Base-by-base conservation (phyloP, 768 basidiomycete species). In the Naganishia onofrii region DNA sequence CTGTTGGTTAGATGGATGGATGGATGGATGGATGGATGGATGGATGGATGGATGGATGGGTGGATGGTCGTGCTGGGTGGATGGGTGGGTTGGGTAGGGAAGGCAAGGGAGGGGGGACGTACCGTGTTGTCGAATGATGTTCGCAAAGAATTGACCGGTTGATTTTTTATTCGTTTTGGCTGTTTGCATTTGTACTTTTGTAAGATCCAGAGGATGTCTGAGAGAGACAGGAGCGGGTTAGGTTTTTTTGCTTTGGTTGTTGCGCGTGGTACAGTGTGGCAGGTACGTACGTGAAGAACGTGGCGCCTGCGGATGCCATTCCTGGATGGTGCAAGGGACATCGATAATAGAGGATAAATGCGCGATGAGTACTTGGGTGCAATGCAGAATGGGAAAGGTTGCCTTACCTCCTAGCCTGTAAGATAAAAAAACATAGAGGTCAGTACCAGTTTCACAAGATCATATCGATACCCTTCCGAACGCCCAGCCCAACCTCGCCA, bases 151-250 rank as follows among this genome's bases (percentile, higher is more conserved):
- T 46, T 67, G 65, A 13, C 60, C 38, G 38, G 71, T 72, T 29
- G 28, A 53, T 60, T 68, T 68, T n/a, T 60, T 23, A 53, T 72
- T 72, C 38, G 67, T 48, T 36, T 72, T 72, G 29, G 63, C 63
- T 19, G 67, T 68, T 28, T 72, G 71, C 71, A 72, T 72, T 32
- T 72, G 71, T 15, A 72, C 71, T 60, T 72, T 72, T 29, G 71
- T 72, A 19, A 72, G 57, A 32, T 72, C 71, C 26, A 72, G 53
- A 1, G 71, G 71, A 48, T 72, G 71, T 23, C 68, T 69, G 46
- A 6, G 19, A 23, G 51, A 31, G 13, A 38, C n/a, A 15, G 6
- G 26, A 2, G 28, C 10, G 21, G 69, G 29, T 52, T 32, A 65
- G 46, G n/a, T n/a, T n/a, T n/a, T n/a, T 15, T 44, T 52, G 15